Evolutionary conservation across 768 basidiomycete species (phyloP).

Genomic region (Hygrophoropsis aurantiaca): DNA sequence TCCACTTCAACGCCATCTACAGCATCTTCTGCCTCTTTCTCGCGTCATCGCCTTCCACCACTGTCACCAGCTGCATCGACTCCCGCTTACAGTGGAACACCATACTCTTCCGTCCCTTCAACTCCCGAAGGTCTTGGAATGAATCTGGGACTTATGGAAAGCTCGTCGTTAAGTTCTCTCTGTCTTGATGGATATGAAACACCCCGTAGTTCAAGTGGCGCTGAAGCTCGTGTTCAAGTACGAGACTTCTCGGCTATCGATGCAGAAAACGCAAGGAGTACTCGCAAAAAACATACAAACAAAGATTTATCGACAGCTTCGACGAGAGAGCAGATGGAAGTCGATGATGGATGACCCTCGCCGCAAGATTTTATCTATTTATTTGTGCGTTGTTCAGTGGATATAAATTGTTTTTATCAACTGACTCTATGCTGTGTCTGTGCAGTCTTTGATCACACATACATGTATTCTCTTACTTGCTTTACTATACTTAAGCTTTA

Average conservation of each 20-base stretch:
- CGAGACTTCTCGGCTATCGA: background rate
- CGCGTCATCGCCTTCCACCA: slow-evolving; percentile 20
- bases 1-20: background rate
- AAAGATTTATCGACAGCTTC: background rate
- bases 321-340: background rate
- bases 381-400: no score
- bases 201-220: background rate
- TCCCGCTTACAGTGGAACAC: slow-evolving; percentile 24
- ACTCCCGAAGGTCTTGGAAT: slow-evolving; percentile 21
- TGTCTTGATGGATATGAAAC: slow-evolving; percentile 20
- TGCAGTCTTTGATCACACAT: no score
- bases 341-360: slow-evolving; percentile 1
- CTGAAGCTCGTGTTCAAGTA: background rate
- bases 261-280: slow-evolving; percentile 3
- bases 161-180: slow-evolving; percentile 29
- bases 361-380: no score
- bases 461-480: no score
- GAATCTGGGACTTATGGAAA: slow-evolving; percentile 24
- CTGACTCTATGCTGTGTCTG: no score
- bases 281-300: background rate
- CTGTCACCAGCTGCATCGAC: slow-evolving; percentile 31
- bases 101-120: slow-evolving; percentile 6
- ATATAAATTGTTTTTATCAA: no score
- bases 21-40: slow-evolving; percentile 5
- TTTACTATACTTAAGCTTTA: no score